Evolutionary conservation across 495 filamentous ascomycete genomes (phyloP).

Genomic region (Neurospora sp.): DNA sequence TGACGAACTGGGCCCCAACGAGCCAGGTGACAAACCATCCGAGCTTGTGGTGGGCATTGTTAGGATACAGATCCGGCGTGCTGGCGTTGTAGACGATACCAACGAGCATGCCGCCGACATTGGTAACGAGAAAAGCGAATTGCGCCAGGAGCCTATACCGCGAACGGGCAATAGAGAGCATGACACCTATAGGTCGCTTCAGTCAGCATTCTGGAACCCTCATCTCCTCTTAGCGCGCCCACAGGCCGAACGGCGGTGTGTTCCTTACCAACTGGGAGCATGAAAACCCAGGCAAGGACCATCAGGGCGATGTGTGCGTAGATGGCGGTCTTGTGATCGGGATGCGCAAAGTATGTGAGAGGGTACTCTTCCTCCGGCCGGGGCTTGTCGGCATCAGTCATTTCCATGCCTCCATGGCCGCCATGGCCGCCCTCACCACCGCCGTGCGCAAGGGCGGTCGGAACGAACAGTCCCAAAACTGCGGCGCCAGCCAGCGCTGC

Average conservation of each 20-base stretch:
- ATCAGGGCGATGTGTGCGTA: slow-evolving; percentile 72
- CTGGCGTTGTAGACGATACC: slow-evolving; percentile 69
- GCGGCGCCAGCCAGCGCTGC: slow-evolving; percentile 13
- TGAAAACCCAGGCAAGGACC: slow-evolving; percentile 69
- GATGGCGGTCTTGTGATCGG: slow-evolving; percentile 56
- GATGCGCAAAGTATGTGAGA: slow-evolving; percentile 67
- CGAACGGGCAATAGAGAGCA: slow-evolving; percentile 77
- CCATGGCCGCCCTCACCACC: slow-evolving; percentile 13
- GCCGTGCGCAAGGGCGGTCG: slow-evolving; percentile 34
- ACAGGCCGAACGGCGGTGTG: not conserved
- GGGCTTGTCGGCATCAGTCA: slow-evolving; percentile 28
- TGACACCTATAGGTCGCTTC: slow-evolving; percentile 49
- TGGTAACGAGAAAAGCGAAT: slow-evolving; percentile 62
- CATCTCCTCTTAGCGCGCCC: not conserved
- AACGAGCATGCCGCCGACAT: slow-evolving; percentile 60
- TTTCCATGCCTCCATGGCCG: slow-evolving; percentile 35
- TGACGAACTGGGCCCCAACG: slow-evolving; percentile 53
- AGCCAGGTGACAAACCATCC: slow-evolving; percentile 80
- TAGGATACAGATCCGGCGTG: slow-evolving; percentile 81
- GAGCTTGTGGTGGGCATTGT: slow-evolving; percentile 80
- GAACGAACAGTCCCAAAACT: slow-evolving; percentile 25
- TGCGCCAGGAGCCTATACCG: slow-evolving; percentile 63
- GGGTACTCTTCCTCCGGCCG: slow-evolving; percentile 33
- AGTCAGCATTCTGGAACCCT: slow-evolving; percentile 10
- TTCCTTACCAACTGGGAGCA: slow-evolving; percentile 68